Conservation (phyloP, 176 grass and related monocot genomes). For the sorghum (Sorghum bicolor) region DNA sequence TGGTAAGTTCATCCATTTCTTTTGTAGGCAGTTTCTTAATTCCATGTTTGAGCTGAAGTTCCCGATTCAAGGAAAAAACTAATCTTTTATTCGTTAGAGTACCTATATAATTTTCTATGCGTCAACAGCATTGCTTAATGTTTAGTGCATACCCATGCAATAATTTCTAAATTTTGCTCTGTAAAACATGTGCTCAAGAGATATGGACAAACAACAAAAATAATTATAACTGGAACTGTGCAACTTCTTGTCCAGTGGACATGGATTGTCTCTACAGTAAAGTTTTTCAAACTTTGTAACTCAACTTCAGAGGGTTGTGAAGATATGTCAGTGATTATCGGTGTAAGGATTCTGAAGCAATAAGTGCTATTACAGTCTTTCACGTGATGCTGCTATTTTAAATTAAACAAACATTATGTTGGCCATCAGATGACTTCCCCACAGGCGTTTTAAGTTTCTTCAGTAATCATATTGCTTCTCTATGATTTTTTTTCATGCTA, state of each 20-base stretch:
- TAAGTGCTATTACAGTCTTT: conserved; percentile 1
- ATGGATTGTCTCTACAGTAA: neutral
- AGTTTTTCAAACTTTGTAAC: neutral
- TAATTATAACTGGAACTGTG: neutral
- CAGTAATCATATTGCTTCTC: neutral
- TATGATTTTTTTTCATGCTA: neutral
- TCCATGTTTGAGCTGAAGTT: neutral
- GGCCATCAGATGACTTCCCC: neutral
- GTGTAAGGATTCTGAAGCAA: neutral
- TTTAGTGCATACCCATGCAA: neutral
- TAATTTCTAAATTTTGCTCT: neutral
- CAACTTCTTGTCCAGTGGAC: neutral
- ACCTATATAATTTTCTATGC: neutral
- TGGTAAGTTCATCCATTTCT: neutral
- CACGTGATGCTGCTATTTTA: neutral
- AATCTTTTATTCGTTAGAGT: neutral
- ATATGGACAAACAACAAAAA: neutral
- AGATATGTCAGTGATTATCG: neutral
- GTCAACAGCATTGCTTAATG: neutral
- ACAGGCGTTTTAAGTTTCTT: neutral
- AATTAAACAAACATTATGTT: neutral
- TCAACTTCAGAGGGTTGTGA: neutral
- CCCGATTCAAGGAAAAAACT: neutral
- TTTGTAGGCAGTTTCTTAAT: neutral
- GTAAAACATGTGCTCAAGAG: neutral